Conservation (phyloP, 2,329 filamentous ascomycete species). For the Fusarium liriodendri region DNA sequence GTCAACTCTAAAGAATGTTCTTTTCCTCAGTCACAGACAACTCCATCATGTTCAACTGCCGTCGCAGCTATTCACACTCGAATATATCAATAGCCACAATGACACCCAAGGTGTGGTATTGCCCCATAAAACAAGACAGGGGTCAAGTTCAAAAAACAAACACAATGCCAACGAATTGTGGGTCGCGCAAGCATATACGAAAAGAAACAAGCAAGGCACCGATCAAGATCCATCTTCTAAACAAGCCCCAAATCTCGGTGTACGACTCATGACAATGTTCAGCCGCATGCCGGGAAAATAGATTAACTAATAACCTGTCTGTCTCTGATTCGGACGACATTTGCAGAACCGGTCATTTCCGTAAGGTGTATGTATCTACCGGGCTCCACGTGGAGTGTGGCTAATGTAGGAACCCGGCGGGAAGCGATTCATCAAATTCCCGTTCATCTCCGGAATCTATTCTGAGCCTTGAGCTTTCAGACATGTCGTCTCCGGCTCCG, state of each 20-base stretch:
- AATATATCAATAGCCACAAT: background rate
- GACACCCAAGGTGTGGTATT: slow-evolving; percentile 14
- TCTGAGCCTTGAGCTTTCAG: background rate
- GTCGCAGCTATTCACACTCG: background rate
- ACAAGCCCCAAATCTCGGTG: background rate
- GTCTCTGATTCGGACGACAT: slow-evolving; percentile 3
- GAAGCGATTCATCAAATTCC: slow-evolving; percentile 6
- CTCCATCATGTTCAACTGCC: no score
- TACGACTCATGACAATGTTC: background rate
- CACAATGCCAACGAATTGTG: slow-evolving; percentile 13
- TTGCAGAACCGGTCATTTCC: slow-evolving; percentile 16
- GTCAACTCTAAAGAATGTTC: no score
- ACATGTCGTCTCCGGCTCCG: slow-evolving; percentile 16
- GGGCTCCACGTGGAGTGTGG: slow-evolving; percentile 6
- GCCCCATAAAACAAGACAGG: slow-evolving; percentile 19
- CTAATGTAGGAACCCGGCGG: slow-evolving; percentile 22
- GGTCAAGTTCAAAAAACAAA: background rate
- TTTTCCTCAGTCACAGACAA: no score
- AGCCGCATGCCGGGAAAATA: background rate
- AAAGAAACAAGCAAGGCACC: background rate
- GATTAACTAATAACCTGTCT: background rate
- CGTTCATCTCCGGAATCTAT: slow-evolving; percentile 22
- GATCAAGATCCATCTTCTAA: background rate
- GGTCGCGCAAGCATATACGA: slow-evolving; percentile 14
- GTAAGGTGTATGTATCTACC: background rate